These are phyloP conservation scores for Daldinia decipiens DNA, from an alignment of 495 filamentous ascomycete species.

Conservation along the genomic window DNA sequence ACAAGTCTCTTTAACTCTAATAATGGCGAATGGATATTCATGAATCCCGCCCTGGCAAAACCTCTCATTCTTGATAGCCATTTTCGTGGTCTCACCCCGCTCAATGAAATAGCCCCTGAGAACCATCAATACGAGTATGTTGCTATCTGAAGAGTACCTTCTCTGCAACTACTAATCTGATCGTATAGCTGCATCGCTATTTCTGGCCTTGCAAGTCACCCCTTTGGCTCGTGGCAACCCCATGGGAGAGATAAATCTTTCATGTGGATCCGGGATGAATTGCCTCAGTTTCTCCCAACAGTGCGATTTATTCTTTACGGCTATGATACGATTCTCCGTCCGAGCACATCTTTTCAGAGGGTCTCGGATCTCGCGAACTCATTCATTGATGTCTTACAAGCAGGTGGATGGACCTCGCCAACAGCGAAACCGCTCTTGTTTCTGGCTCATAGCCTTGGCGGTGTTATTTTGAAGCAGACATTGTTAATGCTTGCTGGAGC, in stretches of 20 bases:
- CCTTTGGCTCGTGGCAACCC: slow-evolving; percentile 2
- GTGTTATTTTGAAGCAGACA: neutral
- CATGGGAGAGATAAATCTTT: slow-evolving; percentile 2
- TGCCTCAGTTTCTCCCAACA: neutral
- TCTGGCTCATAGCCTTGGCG: neutral
- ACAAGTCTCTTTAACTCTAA: neutral
- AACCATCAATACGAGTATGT: slow-evolving; percentile 1
- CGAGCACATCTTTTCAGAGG: neutral
- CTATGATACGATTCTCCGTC: neutral
- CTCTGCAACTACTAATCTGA: neutral
- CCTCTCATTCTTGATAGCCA: slow-evolving; percentile 1
- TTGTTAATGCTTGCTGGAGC: neutral
- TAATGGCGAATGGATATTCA: neutral
- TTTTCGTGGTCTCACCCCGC: neutral
- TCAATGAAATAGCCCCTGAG: neutral
- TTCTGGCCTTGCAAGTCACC: slow-evolving; percentile 1
- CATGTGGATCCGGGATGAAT: slow-evolving; percentile 4
- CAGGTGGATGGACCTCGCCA: neutral
- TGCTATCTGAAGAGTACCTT: neutral
- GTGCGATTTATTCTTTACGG: neutral
- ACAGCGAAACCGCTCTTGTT: neutral
- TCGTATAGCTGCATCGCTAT: neutral
- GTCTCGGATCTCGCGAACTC: neutral
- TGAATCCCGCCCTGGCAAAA: neutral
- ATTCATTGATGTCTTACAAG: neutral